Evolutionary conservation across 305 asterid species (phyloP).

Genomic region (Lippia alba): DNA sequence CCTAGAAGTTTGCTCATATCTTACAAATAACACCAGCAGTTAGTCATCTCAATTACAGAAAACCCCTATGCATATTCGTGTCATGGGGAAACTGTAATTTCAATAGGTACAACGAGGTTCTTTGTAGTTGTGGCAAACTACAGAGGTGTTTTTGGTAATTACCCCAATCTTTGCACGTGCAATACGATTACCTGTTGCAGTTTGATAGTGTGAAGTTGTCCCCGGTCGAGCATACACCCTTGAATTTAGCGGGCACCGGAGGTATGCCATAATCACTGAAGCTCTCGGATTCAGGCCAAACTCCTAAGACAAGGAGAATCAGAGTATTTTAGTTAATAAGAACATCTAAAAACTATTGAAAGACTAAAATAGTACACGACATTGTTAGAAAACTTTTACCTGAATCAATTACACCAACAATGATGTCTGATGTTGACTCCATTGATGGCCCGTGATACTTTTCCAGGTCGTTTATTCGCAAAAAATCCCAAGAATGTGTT

Average conservation of each 20-base stretch:
- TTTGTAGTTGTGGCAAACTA: background rate
- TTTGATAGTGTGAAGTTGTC: constrained; percentile 52
- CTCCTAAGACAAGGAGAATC: constrained; percentile 38
- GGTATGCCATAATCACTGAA: constrained; percentile 50
- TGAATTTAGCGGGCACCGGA: constrained; percentile 55
- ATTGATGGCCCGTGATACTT: constrained; percentile 30
- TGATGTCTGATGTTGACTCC: constrained; percentile 39
- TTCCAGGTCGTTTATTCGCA: constrained; percentile 20
- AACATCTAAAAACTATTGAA: too few species aligned
- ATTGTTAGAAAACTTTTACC: constrained; percentile 48
- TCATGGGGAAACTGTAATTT: too few species aligned
- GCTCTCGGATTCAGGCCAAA: constrained; percentile 67
- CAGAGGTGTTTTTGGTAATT: background rate
- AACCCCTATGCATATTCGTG: background rate
- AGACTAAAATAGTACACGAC: too few species aligned
- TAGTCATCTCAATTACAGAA: background rate
- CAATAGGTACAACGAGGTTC: too few species aligned
- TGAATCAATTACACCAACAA: constrained; percentile 56
- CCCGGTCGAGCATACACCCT: constrained; percentile 55
- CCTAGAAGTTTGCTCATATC: too few species aligned
- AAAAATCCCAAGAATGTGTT: constrained; percentile 56
- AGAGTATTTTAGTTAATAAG: background rate
- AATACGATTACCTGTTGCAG: constrained; percentile 53
- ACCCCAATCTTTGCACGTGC: background rate
- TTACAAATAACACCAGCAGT: too few species aligned